Evolutionary conservation across 2,329 filamentous ascomycete species (phyloP), one percentile per base, ranked within the genome.

Genomic region (Fusarium pininemorale): DNA sequence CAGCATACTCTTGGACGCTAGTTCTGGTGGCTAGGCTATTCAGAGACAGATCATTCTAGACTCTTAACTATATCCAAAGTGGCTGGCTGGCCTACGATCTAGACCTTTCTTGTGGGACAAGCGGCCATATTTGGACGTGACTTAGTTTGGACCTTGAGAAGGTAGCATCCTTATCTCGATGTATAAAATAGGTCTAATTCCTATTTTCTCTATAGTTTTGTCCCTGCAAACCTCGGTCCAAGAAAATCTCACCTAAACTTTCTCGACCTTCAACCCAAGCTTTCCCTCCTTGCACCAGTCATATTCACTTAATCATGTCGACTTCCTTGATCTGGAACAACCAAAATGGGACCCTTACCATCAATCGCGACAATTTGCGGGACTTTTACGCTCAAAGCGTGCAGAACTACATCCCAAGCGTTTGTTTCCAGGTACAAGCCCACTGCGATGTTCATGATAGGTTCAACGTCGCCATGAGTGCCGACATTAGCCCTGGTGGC

Each of bases 151-250:
- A 15, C 0, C 10, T 15, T 15, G 13, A 15, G n/a, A 14, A 22
- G 0, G 3, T 3, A 22, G 18, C 2, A 22, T 22, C 6, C 45
- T 48, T 11, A 22, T 22, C 45, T 28, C 9, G 0, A 47, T 2
- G 18, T 48, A 48, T 28, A 28, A 11, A 48, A 48, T 7, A 0
- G 9, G 9, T 11, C 26, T 47, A 11, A 5, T 47, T 7, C 5
- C 18, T 5, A 3, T 47, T 5, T 28, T 3, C 2, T 14, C 6
- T 12, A 11, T 15, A 1, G 6, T 5, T 22, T 3, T 22, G 8
- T 5, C 1, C 7, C 9, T 0, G 13, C 13, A 48, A 22, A 15
- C 26, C 9, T 47, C 4, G 9, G 3, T 8, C 1, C 32, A 7
- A 15, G 22, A 18, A 28, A 5, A 5, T 16, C 7, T 7, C 5